Base-by-base conservation (phyloP, 2,329 filamentous ascomycete genomes). In the Reticulascus tulasneorum region DNA sequence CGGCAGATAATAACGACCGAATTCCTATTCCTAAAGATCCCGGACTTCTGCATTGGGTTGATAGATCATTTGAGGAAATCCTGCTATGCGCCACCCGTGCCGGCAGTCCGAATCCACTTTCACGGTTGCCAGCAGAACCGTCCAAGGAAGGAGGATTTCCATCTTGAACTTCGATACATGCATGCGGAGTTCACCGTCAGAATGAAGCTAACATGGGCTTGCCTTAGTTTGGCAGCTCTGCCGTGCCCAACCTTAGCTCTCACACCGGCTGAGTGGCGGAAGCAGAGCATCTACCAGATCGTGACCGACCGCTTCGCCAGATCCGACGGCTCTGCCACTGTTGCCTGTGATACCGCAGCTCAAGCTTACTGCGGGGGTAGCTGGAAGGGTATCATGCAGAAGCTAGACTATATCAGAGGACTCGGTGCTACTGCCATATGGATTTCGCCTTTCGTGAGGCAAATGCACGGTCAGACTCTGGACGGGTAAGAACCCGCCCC, bases 361-460 rank as follows among this genome's bases (percentile, higher is more conserved):
- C 48, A 56, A 19, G 52, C 54, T 18, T 82, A 80, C 55, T 83
- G 79, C 46, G 77, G 77, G 25, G 79, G 79, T 12, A 77, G 73
- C 1, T 84, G 73, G 50, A 56, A 63, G 34, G 79, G 79, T 7
- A 64, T 83, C 20, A 65, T 71, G 46, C 66, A 73, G 41, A 67
- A 75, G 43, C 66, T 82, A 25, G 77, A 81, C 54, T 82, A 82
- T 52, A 81, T 82, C 52, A 65, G 76, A 49, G 67, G 67, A 31
- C 75, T 79, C 69, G 75, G 75, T 17, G 79, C 78, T 44, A 71
- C 71, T 37, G 75, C 75, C 25, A 60, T 77, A 32, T 73, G 73
- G 71, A 77, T 79, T 42, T 77, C 73, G 3, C 76, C 75, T 1
- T 63, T 79, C n/a, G 67, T 75, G 58, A 2, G 67, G 63, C 66